phyloP scores from a whole-genome alignment of 2,329 filamentous ascomycete species.

The Teratosphaeria destructans region DNA sequence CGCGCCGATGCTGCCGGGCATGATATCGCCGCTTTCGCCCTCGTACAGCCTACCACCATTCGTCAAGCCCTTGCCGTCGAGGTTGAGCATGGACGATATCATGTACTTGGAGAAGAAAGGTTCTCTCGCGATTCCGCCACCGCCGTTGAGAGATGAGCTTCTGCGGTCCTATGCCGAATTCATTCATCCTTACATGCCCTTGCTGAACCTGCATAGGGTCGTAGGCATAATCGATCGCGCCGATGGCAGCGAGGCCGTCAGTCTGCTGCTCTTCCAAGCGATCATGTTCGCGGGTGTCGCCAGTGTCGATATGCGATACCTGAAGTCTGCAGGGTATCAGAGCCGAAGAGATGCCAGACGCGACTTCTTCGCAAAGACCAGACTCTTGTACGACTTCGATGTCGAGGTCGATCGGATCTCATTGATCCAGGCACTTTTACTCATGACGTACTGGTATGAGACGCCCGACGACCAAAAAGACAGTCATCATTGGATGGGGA shows the following conservation, averaged over 20 bases:
- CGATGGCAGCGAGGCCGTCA: constrained; percentile 62
- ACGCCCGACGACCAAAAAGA: constrained; percentile 95
- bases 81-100: constrained; percentile 71
- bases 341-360: constrained; percentile 59
- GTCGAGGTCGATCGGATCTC: constrained; percentile 85
- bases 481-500: constrained; percentile 98
- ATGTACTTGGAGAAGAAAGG: constrained; percentile 76
- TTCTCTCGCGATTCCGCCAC: constrained; percentile 64
- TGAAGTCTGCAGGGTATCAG: constrained; percentile 66
- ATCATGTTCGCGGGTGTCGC: constrained; percentile 90
- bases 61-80: constrained; percentile 66
- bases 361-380: constrained; percentile 75
- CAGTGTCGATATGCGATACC: constrained; percentile 69
- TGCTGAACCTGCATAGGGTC: constrained; percentile 59
- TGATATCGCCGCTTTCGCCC: constrained; percentile 18
- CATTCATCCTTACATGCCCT: constrained; percentile 88
- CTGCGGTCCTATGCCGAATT: constrained; percentile 77
- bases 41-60: constrained; percentile 50
- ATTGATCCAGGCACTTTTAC: constrained; percentile 74
- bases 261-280: constrained; percentile 81
- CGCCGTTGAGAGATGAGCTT: constrained; percentile 65
- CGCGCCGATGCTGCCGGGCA: constrained; percentile 13
- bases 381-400: constrained; percentile 88
- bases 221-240: constrained; percentile 50
- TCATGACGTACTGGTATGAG: constrained; percentile 98